Evolutionary conservation across 2,329 filamentous ascomycete genomes (phyloP), one percentile per base, ranked within the genome.

Genomic region (Byssothecium circinans): DNA sequence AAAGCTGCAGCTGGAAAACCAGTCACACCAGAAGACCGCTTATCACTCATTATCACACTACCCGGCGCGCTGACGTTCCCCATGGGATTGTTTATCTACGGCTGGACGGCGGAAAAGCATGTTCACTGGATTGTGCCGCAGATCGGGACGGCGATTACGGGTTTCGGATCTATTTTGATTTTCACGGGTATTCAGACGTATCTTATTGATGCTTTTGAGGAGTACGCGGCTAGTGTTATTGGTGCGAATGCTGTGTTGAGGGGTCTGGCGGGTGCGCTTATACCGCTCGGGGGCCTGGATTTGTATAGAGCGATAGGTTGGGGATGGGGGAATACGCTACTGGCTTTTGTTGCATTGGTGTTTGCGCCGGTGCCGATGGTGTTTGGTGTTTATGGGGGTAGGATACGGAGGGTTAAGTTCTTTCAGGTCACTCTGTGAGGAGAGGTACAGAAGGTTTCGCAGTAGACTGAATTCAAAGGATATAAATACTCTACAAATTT

Each of bases 231-330:
- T 15, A 46, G 41, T 3, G 83, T 81, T 0, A 75, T 85, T 1
- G 83, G 84, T 0, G 82, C 82, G 2, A 83, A 43, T 36, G 46
- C 82, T 0, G 76, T 86, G 2, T 58, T 84, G 14, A 67, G 81
- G 30, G 71, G 67, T 14, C 54, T 81, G 0, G 64, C 78, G 2
- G 81, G 79, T 8, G 79, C 78, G 3, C 64, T 81, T 29, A 64
- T 85, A 0, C 83, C 81, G 0, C 65, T 84, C 22, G 77, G 76
- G 2, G 81, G 78, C 0, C 69, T 77, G 17, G 85, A 33, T 11
- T 11, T 41, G 80, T 86, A 84, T 54, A 61, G 71, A 10, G 68
- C 60, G 1, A 61, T 84, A 1, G 81, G 82, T 0, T 56, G 81
- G 5, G 81, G 82, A 0, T 82, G 81, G 61, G 83, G 81, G 0